phyloP scores from a whole-genome alignment of 179 eudicot genomes.

The Carnegiea gigantea region DNA sequence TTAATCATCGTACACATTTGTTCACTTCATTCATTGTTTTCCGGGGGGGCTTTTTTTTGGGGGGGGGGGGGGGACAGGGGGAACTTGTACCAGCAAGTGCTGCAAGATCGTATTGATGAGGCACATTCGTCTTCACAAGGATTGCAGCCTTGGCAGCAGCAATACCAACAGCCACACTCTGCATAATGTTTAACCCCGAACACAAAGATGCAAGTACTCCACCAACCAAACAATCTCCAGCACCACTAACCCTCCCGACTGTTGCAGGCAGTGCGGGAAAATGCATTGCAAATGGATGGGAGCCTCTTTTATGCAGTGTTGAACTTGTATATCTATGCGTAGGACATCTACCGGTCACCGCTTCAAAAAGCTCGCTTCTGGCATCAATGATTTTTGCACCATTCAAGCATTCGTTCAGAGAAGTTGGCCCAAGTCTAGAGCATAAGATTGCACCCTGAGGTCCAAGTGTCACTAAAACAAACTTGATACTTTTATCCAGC shows the following conservation, averaged over 20 bases:
- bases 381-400: conserved; percentile 25
- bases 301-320: conserved; percentile 31
- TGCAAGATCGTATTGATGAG: conserved; percentile 41
- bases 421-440: conserved; percentile 41
- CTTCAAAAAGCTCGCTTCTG: conserved; percentile 39
- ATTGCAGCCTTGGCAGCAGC: conserved; percentile 89
- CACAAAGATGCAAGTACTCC: conserved; percentile 72
- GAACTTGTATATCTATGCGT: conserved; percentile 32
- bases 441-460: conserved; percentile 78
- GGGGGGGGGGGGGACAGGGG: neutral
- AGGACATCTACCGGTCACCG: conserved; percentile 54
- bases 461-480: conserved; percentile 77
- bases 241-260: conserved; percentile 81
- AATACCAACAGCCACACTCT: conserved; percentile 84
- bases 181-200: conserved; percentile 78
- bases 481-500: conserved; percentile 70
- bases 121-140: conserved; percentile 70
- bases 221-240: conserved; percentile 97
- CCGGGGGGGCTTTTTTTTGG: neutral
- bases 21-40: no score
- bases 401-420: conserved; percentile 24
- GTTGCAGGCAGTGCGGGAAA: conserved; percentile 80
- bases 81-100: conserved; percentile 59
- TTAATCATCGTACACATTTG: no score
- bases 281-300: conserved; percentile 52